Evolutionary conservation across 139 green algal species (phyloP), one percentile per base, ranked within the genome.

Genomic region (Desmodesmus armatus): DNA sequence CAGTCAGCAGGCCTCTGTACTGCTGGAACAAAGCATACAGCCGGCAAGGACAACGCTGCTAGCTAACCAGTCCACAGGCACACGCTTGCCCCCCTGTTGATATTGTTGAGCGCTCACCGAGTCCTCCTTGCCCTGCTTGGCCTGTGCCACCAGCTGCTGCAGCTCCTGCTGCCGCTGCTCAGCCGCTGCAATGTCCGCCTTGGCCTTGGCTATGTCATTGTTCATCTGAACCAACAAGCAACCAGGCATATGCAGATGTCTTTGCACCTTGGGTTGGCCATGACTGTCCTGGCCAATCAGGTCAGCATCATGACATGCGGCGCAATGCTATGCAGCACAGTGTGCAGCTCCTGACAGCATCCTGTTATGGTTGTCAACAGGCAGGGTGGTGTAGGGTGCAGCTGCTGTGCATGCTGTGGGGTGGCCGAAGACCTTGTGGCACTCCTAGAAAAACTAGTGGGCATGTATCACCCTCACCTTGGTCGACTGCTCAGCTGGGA

Each of bases 401-500:
- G 51, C 51, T 17, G 51, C 21, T 62, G 51, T 62, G 51, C 51
- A 62, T 19, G 51, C 51, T 27, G 21, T 62, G 51, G 21, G 17
- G 21, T 17, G 51, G n/a, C n/a, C n/a, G n/a, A n/a, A n/a, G n/a
- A n/a, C n/a, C n/a, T n/a, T n/a, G n/a, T n/a, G n/a, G n/a, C n/a
- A n/a, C n/a, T n/a, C n/a, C n/a, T n/a, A n/a, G n/a, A n/a, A n/a
- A n/a, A n/a, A n/a, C n/a, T n/a, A n/a, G n/a, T n/a, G n/a, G n/a
- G n/a, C n/a, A n/a, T n/a, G n/a, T n/a, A n/a, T n/a, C n/a, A n/a
- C n/a, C 23, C 80, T 39, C 31, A 95, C 71, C 87, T 92, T 93
- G 21, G 92, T 90, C 4, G 91, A 91, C 4, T 88, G 88, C 55
- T 96, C 94, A 9, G 87, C 88, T 0, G 94, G 92, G 82, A 97